phyloP scores from a whole-genome alignment of 176 grass and related monocot genomes.

The Eremochloa ophiuroides region DNA sequence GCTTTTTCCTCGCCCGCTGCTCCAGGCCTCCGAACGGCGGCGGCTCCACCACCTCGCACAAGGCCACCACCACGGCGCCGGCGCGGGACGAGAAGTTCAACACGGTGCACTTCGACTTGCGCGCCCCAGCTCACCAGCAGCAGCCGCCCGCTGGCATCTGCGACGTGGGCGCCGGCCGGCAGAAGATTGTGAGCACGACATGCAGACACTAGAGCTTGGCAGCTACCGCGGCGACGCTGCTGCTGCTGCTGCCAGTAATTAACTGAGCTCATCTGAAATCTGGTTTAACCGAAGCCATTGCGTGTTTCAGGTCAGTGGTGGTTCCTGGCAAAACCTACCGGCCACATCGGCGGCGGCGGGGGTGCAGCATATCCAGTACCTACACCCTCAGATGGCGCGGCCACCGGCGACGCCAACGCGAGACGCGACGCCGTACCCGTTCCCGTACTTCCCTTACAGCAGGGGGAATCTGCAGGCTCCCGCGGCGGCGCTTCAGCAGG shows the following conservation, averaged over 20 bases:
- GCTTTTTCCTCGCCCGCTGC: neutral
- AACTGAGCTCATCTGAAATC: neutral
- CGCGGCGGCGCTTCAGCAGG: constrained; percentile 31
- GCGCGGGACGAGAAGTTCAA: constrained; percentile 13
- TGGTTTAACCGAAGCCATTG: neutral
- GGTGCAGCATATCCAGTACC: constrained; percentile 35
- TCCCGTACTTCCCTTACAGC: constrained; percentile 30
- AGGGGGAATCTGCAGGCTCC: neutral
- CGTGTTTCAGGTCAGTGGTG: constrained; percentile 27
- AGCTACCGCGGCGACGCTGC: too few species aligned
- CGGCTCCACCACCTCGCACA: neutral
- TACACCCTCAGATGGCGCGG: constrained; percentile 25
- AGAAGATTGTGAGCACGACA: constrained; percentile 28
- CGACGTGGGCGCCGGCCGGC: neutral
- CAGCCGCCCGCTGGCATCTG: neutral
- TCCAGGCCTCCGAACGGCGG: neutral
- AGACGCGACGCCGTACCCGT: neutral
- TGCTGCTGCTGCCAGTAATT: neutral
- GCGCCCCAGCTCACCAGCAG: neutral
- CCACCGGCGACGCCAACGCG: neutral
- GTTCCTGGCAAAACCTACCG: constrained; percentile 22
- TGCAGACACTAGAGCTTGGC: neutral
- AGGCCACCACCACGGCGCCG: neutral
- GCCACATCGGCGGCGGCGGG: neutral
- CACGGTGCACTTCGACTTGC: neutral